Evolutionary conservation across 192 early-diverging fungal species (phyloP).

Genomic region (Coemansia sp.): DNA sequence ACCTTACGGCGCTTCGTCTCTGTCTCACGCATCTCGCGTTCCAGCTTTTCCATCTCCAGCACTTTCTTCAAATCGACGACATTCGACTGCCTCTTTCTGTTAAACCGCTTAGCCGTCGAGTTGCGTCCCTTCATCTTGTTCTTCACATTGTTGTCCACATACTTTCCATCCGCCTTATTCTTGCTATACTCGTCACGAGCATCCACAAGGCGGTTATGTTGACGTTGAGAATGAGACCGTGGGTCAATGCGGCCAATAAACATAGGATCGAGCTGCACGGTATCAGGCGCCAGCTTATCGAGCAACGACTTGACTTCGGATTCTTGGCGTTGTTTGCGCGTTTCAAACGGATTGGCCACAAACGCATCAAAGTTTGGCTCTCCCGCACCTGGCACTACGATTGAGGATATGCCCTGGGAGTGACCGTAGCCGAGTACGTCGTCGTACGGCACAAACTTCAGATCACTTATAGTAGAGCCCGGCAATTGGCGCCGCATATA

Average conservation of each 20-base stretch:
- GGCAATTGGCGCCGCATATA: conserved; percentile 84
- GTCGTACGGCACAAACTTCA: conserved; percentile 92
- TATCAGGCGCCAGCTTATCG: conserved; percentile 94
- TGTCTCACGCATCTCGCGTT: conserved; percentile 23
- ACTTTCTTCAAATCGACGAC: conserved; percentile 70
- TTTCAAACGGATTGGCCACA: conserved; percentile 91
- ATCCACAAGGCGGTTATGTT: conserved; percentile 15
- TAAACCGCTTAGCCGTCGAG: conserved; percentile 72
- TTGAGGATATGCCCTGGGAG: conserved; percentile 68
- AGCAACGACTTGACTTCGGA: conserved; percentile 82
- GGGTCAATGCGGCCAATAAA: conserved; percentile 80
- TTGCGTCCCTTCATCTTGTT: conserved; percentile 53
- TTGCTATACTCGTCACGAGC: conserved; percentile 17
- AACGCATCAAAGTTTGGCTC: conserved; percentile 96
- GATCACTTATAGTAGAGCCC: conserved; percentile 51
- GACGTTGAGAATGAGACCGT: conserved; percentile 40
- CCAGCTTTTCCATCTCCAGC: conserved; percentile 32
- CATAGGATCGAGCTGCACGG: conserved; percentile 82
- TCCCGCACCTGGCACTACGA: conserved; percentile 90
- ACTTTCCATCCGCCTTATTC: conserved; percentile 29
- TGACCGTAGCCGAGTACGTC: conserved; percentile 91
- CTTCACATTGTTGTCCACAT: conserved; percentile 37
- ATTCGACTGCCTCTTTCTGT: conserved; percentile 79
- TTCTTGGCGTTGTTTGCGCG: conserved; percentile 83
- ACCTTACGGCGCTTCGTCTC: conserved; percentile 22